A percentile compares a stretch with the other conserved stretches of the same genome.
These are phyloP conservation scores for Podosphaera aphanis DNA, from an alignment of 2,329 filamentous ascomycete species.

Conservation along the genomic window DNA sequence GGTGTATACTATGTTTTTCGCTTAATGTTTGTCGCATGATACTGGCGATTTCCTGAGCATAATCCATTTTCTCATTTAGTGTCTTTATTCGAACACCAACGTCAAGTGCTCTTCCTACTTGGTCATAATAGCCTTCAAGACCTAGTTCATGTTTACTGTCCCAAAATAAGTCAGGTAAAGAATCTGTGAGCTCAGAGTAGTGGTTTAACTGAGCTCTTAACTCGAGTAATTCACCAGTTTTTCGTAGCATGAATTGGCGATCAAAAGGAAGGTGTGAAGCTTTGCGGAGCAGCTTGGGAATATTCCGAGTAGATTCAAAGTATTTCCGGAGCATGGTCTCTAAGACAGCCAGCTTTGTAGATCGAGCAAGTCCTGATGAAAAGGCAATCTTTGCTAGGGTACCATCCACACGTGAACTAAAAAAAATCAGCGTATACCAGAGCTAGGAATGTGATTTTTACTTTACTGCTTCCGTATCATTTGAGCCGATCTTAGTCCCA, in stretches of 20 bases:
- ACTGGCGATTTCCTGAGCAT: conserved; percentile 81
- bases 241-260: conserved; percentile 63
- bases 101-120: conserved; percentile 73
- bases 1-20: conserved; percentile 65
- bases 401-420: conserved; percentile 22
- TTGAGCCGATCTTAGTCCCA: conserved; percentile 41
- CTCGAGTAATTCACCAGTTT: conserved; percentile 77
- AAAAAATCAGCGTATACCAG: conserved; percentile 2
- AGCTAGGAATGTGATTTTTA: background rate
- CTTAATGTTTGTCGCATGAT: conserved; percentile 73
- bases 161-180: conserved; percentile 91
- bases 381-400: conserved; percentile 90
- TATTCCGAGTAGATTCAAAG: conserved; percentile 64
- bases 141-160: conserved; percentile 72
- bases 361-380: conserved; percentile 76
- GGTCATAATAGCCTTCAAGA: conserved; percentile 84
- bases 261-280: conserved; percentile 39
- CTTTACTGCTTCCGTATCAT: conserved; percentile 18
- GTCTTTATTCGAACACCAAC: conserved; percentile 77
- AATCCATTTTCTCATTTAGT: conserved; percentile 93
- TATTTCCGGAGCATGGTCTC: conserved; percentile 65
- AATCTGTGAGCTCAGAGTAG: conserved; percentile 89
- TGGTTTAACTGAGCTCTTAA: conserved; percentile 85
- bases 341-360: conserved; percentile 79
- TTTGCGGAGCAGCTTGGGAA: conserved; percentile 53